These are phyloP conservation scores for Pseudoperonospora humuli DNA, from an alignment of 352 stramenopile species.

Conservation along the genomic window DNA sequence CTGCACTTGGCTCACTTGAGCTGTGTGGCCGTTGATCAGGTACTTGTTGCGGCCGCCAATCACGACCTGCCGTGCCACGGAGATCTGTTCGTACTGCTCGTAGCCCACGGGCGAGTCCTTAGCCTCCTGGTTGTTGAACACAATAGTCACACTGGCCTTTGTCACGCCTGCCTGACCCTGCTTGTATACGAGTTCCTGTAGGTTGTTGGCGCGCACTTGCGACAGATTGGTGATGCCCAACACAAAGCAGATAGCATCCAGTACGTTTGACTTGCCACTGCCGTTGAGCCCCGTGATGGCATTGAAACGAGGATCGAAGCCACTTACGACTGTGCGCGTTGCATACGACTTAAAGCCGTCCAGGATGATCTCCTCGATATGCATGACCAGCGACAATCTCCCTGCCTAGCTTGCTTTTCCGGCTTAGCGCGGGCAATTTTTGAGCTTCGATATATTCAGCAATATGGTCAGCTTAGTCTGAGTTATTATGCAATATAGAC, in stretches of 20 bases:
- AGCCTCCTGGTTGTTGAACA: slow-evolving; percentile 98
- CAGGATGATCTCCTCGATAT: slow-evolving; percentile 99
- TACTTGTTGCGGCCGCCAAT: slow-evolving; percentile 99
- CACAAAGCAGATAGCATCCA: slow-evolving; percentile 99
- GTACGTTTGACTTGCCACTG: slow-evolving; percentile 99
- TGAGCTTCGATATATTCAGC: not conserved
- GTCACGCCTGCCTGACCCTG: slow-evolving; percentile 98
- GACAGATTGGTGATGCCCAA: slow-evolving; percentile 98
- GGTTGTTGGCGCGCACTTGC: slow-evolving; percentile 96
- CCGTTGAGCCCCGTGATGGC: slow-evolving; percentile 99
- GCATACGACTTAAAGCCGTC: slow-evolving; percentile 99
- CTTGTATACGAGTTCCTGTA: slow-evolving; percentile 99
- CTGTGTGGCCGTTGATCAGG: slow-evolving; percentile 97
- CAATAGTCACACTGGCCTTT: slow-evolving; percentile 97
- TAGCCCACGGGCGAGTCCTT: slow-evolving; percentile 92
- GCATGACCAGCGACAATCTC: slow-evolving; percentile 69
- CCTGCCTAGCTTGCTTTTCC: slow-evolving; percentile 2
- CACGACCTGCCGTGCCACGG: slow-evolving; percentile 97
- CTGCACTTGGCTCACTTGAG: slow-evolving; percentile 96
- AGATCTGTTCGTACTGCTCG: slow-evolving; percentile 97
- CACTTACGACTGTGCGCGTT: slow-evolving; percentile 95
- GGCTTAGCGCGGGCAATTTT: slow-evolving; percentile 4
- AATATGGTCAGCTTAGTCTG: not conserved
- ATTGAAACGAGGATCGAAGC: slow-evolving; percentile 99
- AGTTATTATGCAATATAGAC: not conserved